Evolutionary conservation across 345 rosid species (phyloP).

Genomic region (Citrus maxima): DNA sequence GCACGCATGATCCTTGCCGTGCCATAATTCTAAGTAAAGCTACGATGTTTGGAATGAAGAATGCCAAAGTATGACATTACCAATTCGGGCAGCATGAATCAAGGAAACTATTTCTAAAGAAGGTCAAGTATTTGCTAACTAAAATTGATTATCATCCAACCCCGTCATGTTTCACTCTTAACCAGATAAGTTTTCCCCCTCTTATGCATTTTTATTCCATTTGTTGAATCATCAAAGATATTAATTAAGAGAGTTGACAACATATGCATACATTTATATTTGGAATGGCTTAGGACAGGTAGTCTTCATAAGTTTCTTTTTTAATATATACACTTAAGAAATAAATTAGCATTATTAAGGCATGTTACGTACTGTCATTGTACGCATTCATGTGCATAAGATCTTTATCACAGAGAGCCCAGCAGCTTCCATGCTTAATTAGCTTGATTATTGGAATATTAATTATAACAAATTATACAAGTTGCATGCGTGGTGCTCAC

Average conservation of each 20-base stretch:
- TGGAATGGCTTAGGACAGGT: background rate
- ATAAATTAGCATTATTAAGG: background rate
- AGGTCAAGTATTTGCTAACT: no score
- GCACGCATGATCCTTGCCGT: background rate
- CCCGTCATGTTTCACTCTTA: background rate
- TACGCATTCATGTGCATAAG: background rate
- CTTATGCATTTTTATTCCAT: background rate
- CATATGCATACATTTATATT: background rate
- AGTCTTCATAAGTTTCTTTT: background rate
- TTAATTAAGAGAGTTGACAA: background rate
- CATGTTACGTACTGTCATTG: background rate
- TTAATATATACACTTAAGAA: background rate
- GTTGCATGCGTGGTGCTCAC: background rate
- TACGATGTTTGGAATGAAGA: background rate
- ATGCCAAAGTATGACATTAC: background rate
- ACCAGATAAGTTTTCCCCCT: background rate
- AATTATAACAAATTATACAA: no score
- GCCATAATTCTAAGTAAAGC: background rate
- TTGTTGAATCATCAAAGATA: background rate
- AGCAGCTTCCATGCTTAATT: slow-evolving; percentile 5
- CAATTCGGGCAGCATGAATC: background rate
- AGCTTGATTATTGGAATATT: background rate
- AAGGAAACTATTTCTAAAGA: background rate
- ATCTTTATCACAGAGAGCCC: background rate
- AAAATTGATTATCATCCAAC: background rate